Conservation (phyloP, 1,284 basidiomycete species). For the Filobasidium uniguttulatum region DNA sequence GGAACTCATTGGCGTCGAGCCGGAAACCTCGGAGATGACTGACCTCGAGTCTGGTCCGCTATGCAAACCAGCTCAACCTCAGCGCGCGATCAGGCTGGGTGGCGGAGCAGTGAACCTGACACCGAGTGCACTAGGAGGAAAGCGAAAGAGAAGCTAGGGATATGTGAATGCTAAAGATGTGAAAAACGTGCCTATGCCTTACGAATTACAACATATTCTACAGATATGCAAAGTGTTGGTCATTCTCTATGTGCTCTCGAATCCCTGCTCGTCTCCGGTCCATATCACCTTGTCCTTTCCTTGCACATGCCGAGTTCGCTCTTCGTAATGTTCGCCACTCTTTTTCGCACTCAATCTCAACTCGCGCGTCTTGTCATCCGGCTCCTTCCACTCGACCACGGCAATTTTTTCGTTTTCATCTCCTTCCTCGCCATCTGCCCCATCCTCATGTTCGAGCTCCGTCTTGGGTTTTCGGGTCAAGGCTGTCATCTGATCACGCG, state of each 20-base stretch:
- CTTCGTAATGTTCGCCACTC: conserved; percentile 23
- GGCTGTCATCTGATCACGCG: conserved; percentile 10
- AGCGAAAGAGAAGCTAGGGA: too few relatives aligned
- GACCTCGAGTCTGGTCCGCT: conserved; percentile 31
- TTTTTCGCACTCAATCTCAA: conserved; percentile 21
- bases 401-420: conserved; percentile 5
- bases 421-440: not conserved
- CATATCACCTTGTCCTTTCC: conserved; percentile 10
- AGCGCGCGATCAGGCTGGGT: not conserved
- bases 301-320: conserved; percentile 13
- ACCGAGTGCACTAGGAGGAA: too few relatives aligned
- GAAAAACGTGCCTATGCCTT: too few relatives aligned
- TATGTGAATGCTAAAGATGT: too few relatives aligned
- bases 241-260: too few relatives aligned
- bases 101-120: too few relatives aligned
- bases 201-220: too few relatives aligned
- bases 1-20: conserved; percentile 29
- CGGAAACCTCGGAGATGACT: conserved; percentile 26
- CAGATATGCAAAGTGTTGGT: too few relatives aligned
- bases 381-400: conserved; percentile 22
- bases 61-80: conserved; percentile 16
- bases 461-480: conserved; percentile 1
- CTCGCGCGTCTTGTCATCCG: conserved; percentile 18
- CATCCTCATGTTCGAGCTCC: not conserved
- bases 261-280: too few relatives aligned